These are phyloP conservation scores for Cicer yamashitae DNA, from an alignment of 306 rosid species.

Conservation along the genomic window DNA sequence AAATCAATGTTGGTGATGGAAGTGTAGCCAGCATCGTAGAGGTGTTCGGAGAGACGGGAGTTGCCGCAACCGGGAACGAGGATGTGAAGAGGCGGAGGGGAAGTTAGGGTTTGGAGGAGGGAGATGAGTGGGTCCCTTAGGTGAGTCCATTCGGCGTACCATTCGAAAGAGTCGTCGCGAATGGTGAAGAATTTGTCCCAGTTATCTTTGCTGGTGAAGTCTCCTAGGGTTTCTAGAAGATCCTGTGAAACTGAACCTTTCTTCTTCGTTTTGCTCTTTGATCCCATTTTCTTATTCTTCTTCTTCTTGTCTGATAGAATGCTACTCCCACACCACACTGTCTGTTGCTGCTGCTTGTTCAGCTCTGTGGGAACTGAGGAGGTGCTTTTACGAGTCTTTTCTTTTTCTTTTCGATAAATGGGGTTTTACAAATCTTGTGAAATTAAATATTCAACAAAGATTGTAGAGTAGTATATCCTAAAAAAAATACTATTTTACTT, in stretches of 20 bases:
- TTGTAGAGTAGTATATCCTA: too few relatives aligned
- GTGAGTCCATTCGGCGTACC: conserved; percentile 90
- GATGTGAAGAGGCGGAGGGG: conserved; percentile 43
- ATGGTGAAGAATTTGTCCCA: conserved; percentile 97
- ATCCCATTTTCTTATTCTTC: conserved; percentile 33
- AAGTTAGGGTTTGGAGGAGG: conserved; percentile 45
- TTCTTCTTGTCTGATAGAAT: too few relatives aligned
- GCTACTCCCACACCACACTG: too few relatives aligned
- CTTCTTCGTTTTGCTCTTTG: conserved; percentile 41
- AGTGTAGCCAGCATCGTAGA: conserved; percentile 76
- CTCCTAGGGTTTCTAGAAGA: conserved; percentile 74
- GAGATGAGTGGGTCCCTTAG: conserved; percentile 67
- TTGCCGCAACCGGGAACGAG: conserved; percentile 93
- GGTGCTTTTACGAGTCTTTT: too few relatives aligned
- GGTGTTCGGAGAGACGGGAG: conserved; percentile 87
- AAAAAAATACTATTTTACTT: too few relatives aligned
- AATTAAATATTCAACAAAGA: too few relatives aligned
- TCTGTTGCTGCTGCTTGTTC: too few relatives aligned
- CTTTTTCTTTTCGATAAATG: too few relatives aligned
- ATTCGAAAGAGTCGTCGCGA: conserved; percentile 79
- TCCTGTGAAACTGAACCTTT: conserved; percentile 40
- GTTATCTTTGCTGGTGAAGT: conserved; percentile 90
- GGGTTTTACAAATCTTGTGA: too few relatives aligned
- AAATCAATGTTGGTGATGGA: conserved; percentile 79
- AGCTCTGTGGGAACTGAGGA: too few relatives aligned